A percentile compares a stretch with the other conserved stretches of the same genome.
phyloP scores from a whole-genome alignment of 176 grass and related monocot species.

The Bonia amplexicaulis region DNA sequence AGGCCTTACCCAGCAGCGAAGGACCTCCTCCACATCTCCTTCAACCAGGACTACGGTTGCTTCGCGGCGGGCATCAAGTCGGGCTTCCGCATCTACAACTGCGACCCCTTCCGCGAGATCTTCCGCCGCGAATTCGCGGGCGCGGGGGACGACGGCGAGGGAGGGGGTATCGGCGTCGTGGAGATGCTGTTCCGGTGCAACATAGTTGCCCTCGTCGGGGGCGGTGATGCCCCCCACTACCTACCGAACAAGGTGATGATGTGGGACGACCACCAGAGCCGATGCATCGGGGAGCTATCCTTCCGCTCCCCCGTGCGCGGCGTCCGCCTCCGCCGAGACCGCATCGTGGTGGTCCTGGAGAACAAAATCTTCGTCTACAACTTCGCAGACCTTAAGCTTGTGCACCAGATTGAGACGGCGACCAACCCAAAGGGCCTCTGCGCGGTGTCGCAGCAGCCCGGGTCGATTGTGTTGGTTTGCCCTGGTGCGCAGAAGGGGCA shows the following conservation, averaged over 20 bases:
- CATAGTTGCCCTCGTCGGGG: conserved; percentile 77
- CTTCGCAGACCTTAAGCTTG: conserved; percentile 84
- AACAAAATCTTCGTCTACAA: conserved; percentile 97
- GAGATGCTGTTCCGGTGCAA: conserved; percentile 96
- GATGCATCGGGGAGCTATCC: conserved; percentile 91
- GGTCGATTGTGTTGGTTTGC: conserved; percentile 82
- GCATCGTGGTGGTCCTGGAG: conserved; percentile 80
- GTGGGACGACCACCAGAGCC: conserved; percentile 93
- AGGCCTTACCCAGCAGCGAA: conserved; percentile 20
- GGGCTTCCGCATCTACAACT: conserved; percentile 98
- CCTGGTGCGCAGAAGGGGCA: conserved; percentile 85
- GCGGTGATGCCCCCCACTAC: conserved; percentile 55
- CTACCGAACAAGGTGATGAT: conserved; percentile 88
- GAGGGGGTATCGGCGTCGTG: conserved; percentile 58
- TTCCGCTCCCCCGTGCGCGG: conserved; percentile 69
- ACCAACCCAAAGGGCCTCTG: conserved; percentile 83
- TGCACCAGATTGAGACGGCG: conserved; percentile 92
- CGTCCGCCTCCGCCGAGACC: conserved; percentile 86
- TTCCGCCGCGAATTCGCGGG: conserved; percentile 71
- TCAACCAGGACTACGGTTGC: conserved; percentile 98
- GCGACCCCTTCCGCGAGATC: conserved; percentile 98
- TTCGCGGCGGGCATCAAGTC: conserved; percentile 80
- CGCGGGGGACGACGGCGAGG: conserved; percentile 8
- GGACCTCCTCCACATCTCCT: conserved; percentile 76
- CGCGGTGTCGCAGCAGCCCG: conserved; percentile 86